Base-by-base conservation (phyloP, 2,329 filamentous ascomycete genomes). In the Ceratocystis eucalypticola region DNA sequence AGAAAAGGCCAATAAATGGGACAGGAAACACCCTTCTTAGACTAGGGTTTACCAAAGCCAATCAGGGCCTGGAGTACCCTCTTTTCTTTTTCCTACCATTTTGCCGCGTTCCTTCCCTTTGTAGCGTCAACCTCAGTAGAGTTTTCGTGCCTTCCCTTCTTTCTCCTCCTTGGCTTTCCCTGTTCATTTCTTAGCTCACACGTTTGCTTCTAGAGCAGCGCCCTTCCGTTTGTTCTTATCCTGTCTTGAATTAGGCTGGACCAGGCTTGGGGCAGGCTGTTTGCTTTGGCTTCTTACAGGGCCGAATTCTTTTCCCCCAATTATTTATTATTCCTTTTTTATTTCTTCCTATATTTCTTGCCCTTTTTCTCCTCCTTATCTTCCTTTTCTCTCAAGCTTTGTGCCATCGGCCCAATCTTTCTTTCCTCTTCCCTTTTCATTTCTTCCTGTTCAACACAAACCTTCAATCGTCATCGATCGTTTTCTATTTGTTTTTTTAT, bases 291-390 rank as follows among this genome's bases (percentile, higher is more conserved):
- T 50, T 20, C 48, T 50, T 50, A 50, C 48, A 50, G 48, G 48
- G 48, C 48, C 48, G 8, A 10, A 20, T 20, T 20, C 37, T 41
- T 15, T 15, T 5, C 12, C 10, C 37, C 37, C 20, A 12, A 53
- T 53, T 53, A 8, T 22, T 50, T 41, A 41, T 41, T 41, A 48
- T 41, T 65, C 6, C n/a, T 65, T 48, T 25, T 59, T 33, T 59
- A 59, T 59, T 37, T 66, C 28, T 53, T 48, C 53, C 48, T 30
- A 17, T 15, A 33, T 28, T 66, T 66, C 37, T 20, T 41, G 7
- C 59, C 33, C 44, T 66, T 66, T 48, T 41, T 41, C 22, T 62
- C 46, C 44, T 66, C 53, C 30, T 50, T 62, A 62, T 66, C 45
- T 46, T 48, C 41, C 28, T 57, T 65, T 65, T 44, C 55, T 59